Evolutionary conservation across 805 yeast genomes (phyloP), one percentile per base, ranked within the genome.

Genomic region (Wickerhamiella brachini): DNA sequence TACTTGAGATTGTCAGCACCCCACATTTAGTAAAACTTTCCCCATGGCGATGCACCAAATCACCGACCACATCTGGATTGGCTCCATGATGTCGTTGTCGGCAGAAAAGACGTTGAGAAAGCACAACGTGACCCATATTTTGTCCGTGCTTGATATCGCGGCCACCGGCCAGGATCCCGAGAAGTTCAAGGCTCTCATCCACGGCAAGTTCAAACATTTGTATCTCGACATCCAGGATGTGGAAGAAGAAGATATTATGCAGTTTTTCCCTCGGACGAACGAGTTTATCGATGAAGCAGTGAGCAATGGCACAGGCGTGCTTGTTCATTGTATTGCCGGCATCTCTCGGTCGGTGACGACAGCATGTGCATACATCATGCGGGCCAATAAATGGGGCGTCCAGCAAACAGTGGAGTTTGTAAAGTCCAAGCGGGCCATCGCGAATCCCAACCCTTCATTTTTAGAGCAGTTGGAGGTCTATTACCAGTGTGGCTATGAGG

Each of bases 291-390:
- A 81, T 47, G 60, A 66, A 2, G 87, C 86, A 0, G 47, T 63
- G 6, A 17, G 51, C 18, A 49, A 47, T 15, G 65, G 65, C 37
- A 65, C 59, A 8, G 59, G 62, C 9, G 65, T 70, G 4, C 60
- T 70, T 6, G 71, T 70, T n/a, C 74, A 71, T 51, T 70, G 74
- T 65, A 85, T 90, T 53, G 97, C 95, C 26, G 98, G 98, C 0
- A 85, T 86, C 26, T 87, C 96, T 1, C 73, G 98, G 56, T 85
- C 95, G 5, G 90, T 85, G 0, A 81, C 97, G 0, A 81, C 88
- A 15, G 80, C 82, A 38, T 79, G 85, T 47, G 95, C 97, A 0
- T 95, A 86, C 64, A 77, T 89, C 44, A 90, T 93, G 96, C 76
- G 80, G 62, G 70, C 88, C 48, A 72, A 83, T 64, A 71, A 87